A percentile compares a stretch with the other conserved stretches of the same genome.
Evolutionary conservation across 371 early-diverging fungal genomes (phyloP).

Genomic region (Apophysomyces sp.): DNA sequence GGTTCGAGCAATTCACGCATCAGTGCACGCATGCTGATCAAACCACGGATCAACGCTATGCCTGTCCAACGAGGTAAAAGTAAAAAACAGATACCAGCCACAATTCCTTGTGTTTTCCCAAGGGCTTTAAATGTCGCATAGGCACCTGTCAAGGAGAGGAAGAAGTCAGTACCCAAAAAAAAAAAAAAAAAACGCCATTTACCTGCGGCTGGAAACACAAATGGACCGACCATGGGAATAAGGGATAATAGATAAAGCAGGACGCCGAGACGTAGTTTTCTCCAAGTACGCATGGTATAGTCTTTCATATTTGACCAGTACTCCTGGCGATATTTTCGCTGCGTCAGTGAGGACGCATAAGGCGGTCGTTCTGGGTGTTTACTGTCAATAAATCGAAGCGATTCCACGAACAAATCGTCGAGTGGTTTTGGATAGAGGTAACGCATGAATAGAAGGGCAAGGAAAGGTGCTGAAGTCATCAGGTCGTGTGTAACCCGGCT

Average conservation of each 20-base stretch:
- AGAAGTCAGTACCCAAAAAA: no score
- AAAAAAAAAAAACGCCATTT: no score
- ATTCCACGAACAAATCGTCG: slow-evolving; percentile 59
- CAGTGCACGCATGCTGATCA: slow-evolving; percentile 55
- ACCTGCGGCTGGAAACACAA: slow-evolving; percentile 58
- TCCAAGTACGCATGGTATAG: slow-evolving; percentile 44
- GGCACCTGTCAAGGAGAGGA: slow-evolving; percentile 27
- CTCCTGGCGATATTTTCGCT: slow-evolving; percentile 33
- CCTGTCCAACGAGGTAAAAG: slow-evolving; percentile 36
- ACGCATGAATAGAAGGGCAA: slow-evolving; percentile 53
- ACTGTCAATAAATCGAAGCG: slow-evolving; percentile 41
- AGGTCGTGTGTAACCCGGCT: slow-evolving; percentile 32
- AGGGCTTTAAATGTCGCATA: slow-evolving; percentile 33
- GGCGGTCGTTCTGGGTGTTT: slow-evolving; percentile 35
- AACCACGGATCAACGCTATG: slow-evolving; percentile 45
- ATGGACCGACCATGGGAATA: slow-evolving; percentile 49
- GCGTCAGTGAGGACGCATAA: slow-evolving; percentile 40
- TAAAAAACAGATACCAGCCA: slow-evolving; percentile 40
- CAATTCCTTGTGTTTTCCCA: slow-evolving; percentile 37
- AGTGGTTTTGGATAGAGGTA: slow-evolving; percentile 61
- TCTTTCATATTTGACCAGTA: slow-evolving; percentile 51
- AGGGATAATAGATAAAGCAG: slow-evolving; percentile 47
- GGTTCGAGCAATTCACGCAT: slow-evolving; percentile 62
- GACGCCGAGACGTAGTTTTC: slow-evolving; percentile 38
- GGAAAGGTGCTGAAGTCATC: slow-evolving; percentile 49